Evolutionary conservation across 108 stramenopile species (phyloP), one percentile per base, ranked within the genome.

Genomic region (Nitzschia palea): DNA sequence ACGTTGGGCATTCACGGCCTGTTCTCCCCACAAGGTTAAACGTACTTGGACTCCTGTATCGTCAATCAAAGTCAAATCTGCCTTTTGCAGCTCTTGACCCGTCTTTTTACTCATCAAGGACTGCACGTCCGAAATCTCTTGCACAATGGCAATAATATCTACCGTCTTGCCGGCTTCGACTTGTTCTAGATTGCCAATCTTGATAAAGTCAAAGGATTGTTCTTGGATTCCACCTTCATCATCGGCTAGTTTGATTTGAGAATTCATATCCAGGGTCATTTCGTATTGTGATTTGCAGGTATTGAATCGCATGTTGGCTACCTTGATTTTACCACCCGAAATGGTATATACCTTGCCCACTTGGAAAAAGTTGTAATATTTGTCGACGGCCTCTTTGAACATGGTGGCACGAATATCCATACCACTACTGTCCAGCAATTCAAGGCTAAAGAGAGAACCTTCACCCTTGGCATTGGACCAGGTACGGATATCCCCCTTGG

Each of bases 381-480:
- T 95, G 25, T 97, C 96, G 30, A 92, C 94, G 6, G 88, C 93
- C 56, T 96, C 97, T 77, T 97, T 97, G 86, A 98, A 98, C 65
- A 98, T 88, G 53, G 98, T 98, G 55, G 81, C 93, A 26, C 89
- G 82, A 60, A 98, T 92, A 78, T 98, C 98, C 44, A 78, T 76
- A 2, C 95, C 96, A 5, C 66, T 60, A 29, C 78, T 71, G 68
- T 98, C 98, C 47, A 98, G 73, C 20, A 98, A 73, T 58, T 93
- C 95, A 29, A 97, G 68, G 25, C 77, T 78, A 71, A 96, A 96
- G 6, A 98, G 80, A 31, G 60, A 69, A 51, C 98, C 98, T 74
- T 96, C 94, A 0, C 97, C 97, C 78, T 86, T 85, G 71, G 94
- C 90, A 67, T 98, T 97, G 71, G 72, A 70, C 95, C 95, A 98